Evolutionary conservation across 805 yeast species (phyloP), one percentile per base, ranked within the genome.

Genomic region (Nematodospora valgi): DNA sequence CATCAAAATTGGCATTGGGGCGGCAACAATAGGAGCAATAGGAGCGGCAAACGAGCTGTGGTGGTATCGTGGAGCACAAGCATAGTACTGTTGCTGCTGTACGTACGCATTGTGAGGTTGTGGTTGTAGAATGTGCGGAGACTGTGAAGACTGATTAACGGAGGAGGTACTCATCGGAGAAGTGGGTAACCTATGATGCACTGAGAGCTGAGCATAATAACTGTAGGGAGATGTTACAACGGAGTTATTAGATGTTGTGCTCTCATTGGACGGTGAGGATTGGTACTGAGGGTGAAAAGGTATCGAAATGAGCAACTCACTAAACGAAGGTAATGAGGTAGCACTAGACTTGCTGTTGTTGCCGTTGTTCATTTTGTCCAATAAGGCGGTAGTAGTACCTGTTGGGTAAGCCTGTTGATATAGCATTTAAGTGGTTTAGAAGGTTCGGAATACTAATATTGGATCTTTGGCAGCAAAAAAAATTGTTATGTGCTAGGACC

Each of bases 221-320:
- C 18, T n/a, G 16, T 15, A 13, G 6, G 37, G 27, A 5, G 37
- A 27, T 7, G 20, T 34, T 12, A 25, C 30, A n/a, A 30, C 22
- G 5, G 37, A 33, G 13, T 14, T 15, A 27, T 4, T 13, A 13
- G 21, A 15, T 26, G 12, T 17, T 16, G 37, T 12, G 14, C 13
- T 23, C 13, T 16, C 13, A 8, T 22, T 22, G 5, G 36, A 33
- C 13, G 4, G 6, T 6, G 27, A 9, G 5, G 18, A 10, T n/a
- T 31, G 32, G 7, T 26, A 7, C 27, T n/a, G 13, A 26, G 5
- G 26, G 26, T 15, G 17, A 21, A 51, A 40, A 16, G 62, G 65
- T 13, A 62, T 56, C 14, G 56, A 50, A 1, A 58, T 58, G 13
- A 62, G 32, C 29, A 62, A 49, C 42, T 62, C 68, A 27, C 35